Base-by-base conservation (phyloP, 208 protist genomes). In the Leishmania major region DNA sequence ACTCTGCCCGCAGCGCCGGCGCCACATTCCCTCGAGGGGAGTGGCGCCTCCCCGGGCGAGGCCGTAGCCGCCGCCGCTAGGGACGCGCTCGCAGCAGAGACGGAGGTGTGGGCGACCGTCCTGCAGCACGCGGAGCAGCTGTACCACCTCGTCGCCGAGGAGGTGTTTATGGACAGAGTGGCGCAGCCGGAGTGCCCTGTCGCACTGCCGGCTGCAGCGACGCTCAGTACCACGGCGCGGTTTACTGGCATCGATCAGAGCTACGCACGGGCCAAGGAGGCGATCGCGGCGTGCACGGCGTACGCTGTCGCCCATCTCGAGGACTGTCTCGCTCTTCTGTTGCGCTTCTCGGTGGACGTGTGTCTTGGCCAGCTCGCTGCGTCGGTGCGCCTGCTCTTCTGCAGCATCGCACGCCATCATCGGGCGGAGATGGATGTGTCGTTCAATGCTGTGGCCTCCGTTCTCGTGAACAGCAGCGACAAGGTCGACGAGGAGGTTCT, bases 221-320 rank as follows among this genome's bases (percentile, higher is more conserved):
- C 35, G 15, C 74, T 91, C 35, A 92, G 74, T 86, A 91, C 84
- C 40, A 92, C 91, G 22, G 75, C 87, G 5, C 85, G 89, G 73
- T 96, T 93, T 83, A 85, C 89, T 8, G 78, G 83, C 49, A 83
- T 96, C 62, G 92, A 96, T 57, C 75, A 79, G 43, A 91, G 91
- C 81, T 94, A 93, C 80, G 84, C 83, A 66, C 22, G 25, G 19
- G 89, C 86, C 2, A 86, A 91, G 81, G 75, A 75, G 7, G 76
- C 76, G 40, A 70, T 88, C 17, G 59, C 51, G 22, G 62, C 51
- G 64, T 60, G 74, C 69, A 79, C 75, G 3, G 37, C 72, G 28
- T 59, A 28, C 37, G 72, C 78, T 11, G 55, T 53, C 11, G 31
- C 71, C 7, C 79, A 64, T 31, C 73, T 89, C 53, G 62, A 82